Evolutionary conservation across 192 early-diverging fungal species (phyloP).

Genomic region (Mortierella alpina): DNA sequence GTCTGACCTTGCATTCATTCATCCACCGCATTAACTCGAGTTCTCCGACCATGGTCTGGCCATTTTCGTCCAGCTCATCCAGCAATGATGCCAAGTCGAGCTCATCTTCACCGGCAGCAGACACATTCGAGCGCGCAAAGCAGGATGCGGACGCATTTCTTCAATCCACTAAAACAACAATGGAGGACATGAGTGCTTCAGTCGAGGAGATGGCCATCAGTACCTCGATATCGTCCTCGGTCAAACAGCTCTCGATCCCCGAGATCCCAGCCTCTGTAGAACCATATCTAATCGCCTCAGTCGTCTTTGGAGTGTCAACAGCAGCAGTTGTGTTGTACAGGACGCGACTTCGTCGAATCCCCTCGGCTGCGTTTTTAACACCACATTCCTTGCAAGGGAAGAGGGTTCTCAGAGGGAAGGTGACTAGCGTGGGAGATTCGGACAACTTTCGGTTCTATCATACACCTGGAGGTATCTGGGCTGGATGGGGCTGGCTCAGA

Average conservation of each 20-base stretch:
- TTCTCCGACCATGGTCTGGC: slow-evolving; percentile 18
- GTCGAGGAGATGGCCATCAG: slow-evolving; percentile 2
- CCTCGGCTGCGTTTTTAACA: slow-evolving; percentile 58
- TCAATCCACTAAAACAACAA: slow-evolving; percentile 19
- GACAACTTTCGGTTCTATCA: slow-evolving; percentile 70
- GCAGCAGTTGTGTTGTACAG: slow-evolving; percentile 31
- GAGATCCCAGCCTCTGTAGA: slow-evolving; percentile 8
- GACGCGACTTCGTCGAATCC: slow-evolving; percentile 54
- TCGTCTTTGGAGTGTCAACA: slow-evolving; percentile 39
- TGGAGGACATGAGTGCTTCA: slow-evolving; percentile 10
- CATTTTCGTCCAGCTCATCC: slow-evolving; percentile 32
- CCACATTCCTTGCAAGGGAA: slow-evolving; percentile 53
- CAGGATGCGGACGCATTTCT: slow-evolving; percentile 27
- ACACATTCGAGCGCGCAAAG: slow-evolving; percentile 19
- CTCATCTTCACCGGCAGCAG: slow-evolving; percentile 5
- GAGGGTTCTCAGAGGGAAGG: slow-evolving; percentile 53
- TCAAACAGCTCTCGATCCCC: not conserved
- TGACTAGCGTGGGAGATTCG: slow-evolving; percentile 63
- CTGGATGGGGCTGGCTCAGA: slow-evolving; percentile 60
- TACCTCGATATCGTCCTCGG: not conserved
- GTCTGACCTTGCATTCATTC: no score
- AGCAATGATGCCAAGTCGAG: slow-evolving; percentile 6
- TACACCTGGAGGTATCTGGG: slow-evolving; percentile 56
- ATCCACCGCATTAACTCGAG: no score
- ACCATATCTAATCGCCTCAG: slow-evolving; percentile 26